Evolutionary conservation across 805 yeast genomes (phyloP).

Genomic region (Starmerella apis): DNA sequence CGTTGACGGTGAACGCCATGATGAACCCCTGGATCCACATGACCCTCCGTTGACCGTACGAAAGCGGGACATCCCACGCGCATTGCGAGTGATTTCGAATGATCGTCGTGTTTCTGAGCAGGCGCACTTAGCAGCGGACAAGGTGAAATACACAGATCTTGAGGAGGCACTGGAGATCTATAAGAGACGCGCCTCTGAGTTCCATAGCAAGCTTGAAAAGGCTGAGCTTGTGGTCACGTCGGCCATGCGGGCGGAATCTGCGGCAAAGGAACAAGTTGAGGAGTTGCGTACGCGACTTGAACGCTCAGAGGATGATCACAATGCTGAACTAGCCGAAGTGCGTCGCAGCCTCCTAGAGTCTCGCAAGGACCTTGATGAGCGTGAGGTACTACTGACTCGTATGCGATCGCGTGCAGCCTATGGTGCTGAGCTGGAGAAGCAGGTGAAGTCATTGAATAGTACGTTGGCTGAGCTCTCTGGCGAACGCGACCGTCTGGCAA

Average conservation of each 20-base stretch:
- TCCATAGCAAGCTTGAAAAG: conserved; percentile 58
- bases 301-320: conserved; percentile 15
- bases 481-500: conserved; percentile 53
- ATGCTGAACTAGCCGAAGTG: conserved; percentile 6
- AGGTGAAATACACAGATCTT: conserved; percentile 47
- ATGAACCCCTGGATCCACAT: conserved; percentile 10
- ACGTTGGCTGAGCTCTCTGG: conserved; percentile 49
- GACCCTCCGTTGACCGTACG: conserved; percentile 11
- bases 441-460: conserved; percentile 47
- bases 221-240: conserved; percentile 65
- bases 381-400: conserved; percentile 12
- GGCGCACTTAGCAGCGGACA: conserved; percentile 47
- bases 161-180: conserved; percentile 48
- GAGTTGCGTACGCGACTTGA: conserved; percentile 10
- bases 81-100: conserved; percentile 21
- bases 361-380: conserved; percentile 8
- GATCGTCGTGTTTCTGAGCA: conserved; percentile 32
- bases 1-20: neutral
- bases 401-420: conserved; percentile 5
- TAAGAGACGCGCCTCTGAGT: conserved; percentile 62
- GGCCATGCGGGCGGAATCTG: conserved; percentile 51
- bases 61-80: conserved; percentile 15
- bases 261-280: conserved; percentile 39
- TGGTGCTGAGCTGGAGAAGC: conserved; percentile 27
- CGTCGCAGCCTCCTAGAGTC: conserved; percentile 9